Evolutionary conservation across 2,329 filamentous ascomycete species (phyloP).

Genomic region (Pseudocercospora ulei): DNA sequence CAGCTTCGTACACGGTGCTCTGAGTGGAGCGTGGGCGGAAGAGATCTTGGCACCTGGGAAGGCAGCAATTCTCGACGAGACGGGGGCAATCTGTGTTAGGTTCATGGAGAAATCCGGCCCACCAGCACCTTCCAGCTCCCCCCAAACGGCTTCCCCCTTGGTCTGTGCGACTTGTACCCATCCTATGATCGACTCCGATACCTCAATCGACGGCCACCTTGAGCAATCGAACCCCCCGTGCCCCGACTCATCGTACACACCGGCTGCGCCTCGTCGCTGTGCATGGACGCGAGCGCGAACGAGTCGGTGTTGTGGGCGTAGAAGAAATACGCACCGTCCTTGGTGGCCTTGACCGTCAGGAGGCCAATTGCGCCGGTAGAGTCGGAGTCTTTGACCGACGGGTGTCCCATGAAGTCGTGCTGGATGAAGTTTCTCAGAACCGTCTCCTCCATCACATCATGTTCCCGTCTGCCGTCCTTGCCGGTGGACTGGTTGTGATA

Average conservation of each 20-base stretch:
- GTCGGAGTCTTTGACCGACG: conserved; percentile 68
- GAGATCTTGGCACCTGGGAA: too few relatives aligned
- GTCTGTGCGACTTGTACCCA: too few relatives aligned
- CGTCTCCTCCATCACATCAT: conserved; percentile 48
- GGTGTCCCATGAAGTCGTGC: conserved; percentile 87
- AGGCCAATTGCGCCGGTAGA: conserved; percentile 84
- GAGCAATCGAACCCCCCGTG: conserved; percentile 40
- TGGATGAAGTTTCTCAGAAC: conserved; percentile 67
- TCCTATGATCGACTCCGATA: conserved; percentile 11
- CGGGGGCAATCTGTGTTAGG: too few relatives aligned
- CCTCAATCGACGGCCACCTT: conserved; percentile 25
- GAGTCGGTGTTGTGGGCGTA: conserved; percentile 95
- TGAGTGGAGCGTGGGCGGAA: too few relatives aligned
- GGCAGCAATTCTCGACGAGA: too few relatives aligned
- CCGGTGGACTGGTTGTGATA: conserved; percentile 56
- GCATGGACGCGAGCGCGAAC: conserved; percentile 77
- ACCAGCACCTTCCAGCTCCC: too few relatives aligned
- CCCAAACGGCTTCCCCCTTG: too few relatives aligned
- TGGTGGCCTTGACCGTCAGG: conserved; percentile 77
- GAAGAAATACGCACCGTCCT: conserved; percentile 67
- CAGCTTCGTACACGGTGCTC: too few relatives aligned
- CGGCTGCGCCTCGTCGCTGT: conserved; percentile 63
- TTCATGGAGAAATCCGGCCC: too few relatives aligned
- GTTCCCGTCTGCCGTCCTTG: conserved; percentile 49
- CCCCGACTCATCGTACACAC: conserved; percentile 80